Evolutionary conservation across 257 asterid genomes (phyloP), one percentile per base, ranked within the genome.

Genomic region (Hygrophila difformis): DNA sequence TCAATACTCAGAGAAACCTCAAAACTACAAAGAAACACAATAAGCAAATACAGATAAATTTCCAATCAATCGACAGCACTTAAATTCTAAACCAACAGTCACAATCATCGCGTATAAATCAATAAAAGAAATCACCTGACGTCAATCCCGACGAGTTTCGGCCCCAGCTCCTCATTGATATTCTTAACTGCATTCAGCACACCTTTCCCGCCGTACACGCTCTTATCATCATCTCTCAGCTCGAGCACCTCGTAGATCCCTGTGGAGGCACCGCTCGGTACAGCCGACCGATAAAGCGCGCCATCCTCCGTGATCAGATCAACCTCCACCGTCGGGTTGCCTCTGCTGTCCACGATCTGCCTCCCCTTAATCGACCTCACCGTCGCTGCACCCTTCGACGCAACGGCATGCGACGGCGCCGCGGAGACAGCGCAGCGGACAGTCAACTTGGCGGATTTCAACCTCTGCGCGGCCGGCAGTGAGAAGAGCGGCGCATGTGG

Each of bases 251-350:
- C 96, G 51, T 89, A 89, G 68, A 89, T 85, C 76, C 98, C 98
- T 16, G 98, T 89, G 31, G 98, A 85, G 47, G 98, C 98, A 13
- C 96, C 98, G 65, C 98, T 89, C 9, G 98, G 98, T 28, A 89
- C 98, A 18, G 98, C 98, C 44, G 98, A 89, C 35, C 98, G 79
- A 28, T 71, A 82, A 5, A 89, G 70, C 37, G 72, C 55, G 34
- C 63, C 91, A 62, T 80, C 94, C 45, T 57, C 93, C 29, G 94
- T 82, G 22, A 80, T 55, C 60, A 89, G 78, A 73, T 89, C 98
- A 61, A 89, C 98, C 86, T 89, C 98, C 4, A 89, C 93, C 36
- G 96, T 89, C 26, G 98, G 98, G 65, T 89, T 89, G 0, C 98
- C 98, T 42, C 98, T 75, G 81, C 98, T 89, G 62, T 89, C 98